A percentile compares a stretch with the other conserved stretches of the same genome.
Conservation (phyloP, 768 basidiomycete species). For the Tephrocybe rancida region DNA sequence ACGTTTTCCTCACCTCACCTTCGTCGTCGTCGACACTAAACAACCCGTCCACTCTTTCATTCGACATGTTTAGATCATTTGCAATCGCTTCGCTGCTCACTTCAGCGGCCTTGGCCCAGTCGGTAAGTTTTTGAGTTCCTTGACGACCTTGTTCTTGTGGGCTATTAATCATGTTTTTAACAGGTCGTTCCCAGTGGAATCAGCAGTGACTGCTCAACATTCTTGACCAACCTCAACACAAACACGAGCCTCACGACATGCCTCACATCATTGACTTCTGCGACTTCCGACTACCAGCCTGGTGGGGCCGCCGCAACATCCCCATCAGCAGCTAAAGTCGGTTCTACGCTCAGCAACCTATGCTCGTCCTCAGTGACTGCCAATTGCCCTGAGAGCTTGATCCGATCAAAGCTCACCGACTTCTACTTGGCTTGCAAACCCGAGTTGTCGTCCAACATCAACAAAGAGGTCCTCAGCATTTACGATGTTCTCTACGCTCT, state of each 20-base stretch:
- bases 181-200: slow-evolving; percentile 65
- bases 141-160: not conserved
- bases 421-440: slow-evolving; percentile 73
- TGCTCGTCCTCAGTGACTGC: slow-evolving; percentile 50
- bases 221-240: slow-evolving; percentile 63
- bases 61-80: slow-evolving; percentile 53
- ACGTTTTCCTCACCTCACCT: slow-evolving; percentile 20
- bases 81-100: slow-evolving; percentile 53
- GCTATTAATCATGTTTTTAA: slow-evolving; percentile 36
- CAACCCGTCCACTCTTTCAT: slow-evolving; percentile 51
- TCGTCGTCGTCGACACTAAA: slow-evolving; percentile 41
- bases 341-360: slow-evolving; percentile 51
- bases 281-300: slow-evolving; percentile 58
- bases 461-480: slow-evolving; percentile 51
- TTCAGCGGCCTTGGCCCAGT: slow-evolving; percentile 54
- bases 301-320: slow-evolving; percentile 41
- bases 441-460: slow-evolving; percentile 64
- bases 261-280: slow-evolving; percentile 59
- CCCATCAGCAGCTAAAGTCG: slow-evolving; percentile 46
- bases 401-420: slow-evolving; percentile 62
- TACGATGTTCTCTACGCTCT: slow-evolving; percentile 86
- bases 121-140: slow-evolving; percentile 31
- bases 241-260: slow-evolving; percentile 62
- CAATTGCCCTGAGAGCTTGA: slow-evolving; percentile 55
- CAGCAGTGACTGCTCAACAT: slow-evolving; percentile 53